Conservation (phyloP, 2,329 filamentous ascomycete species). For the Cytospora piceicola region DNA sequence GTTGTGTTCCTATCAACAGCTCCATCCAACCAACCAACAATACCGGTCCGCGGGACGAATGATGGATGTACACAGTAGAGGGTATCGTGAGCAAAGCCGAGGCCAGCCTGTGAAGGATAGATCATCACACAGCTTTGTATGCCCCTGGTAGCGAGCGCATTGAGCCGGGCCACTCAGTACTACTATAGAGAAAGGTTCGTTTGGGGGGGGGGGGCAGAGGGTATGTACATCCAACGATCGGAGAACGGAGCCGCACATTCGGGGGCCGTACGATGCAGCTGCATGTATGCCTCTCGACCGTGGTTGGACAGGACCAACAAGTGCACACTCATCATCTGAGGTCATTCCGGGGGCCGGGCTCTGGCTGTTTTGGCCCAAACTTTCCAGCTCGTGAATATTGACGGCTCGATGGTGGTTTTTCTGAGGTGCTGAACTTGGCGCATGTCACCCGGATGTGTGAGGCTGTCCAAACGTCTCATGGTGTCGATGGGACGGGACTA, state of each 20-base stretch:
- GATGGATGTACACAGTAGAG: slow-evolving; percentile 5
- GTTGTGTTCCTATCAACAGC: slow-evolving; percentile 19
- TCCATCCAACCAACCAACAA: slow-evolving; percentile 9
- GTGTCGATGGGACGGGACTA: background rate
- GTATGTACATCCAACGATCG: background rate
- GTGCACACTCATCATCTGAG: slow-evolving; percentile 12
- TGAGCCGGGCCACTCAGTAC: background rate
- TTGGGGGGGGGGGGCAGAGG: background rate
- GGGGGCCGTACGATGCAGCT: slow-evolving; percentile 27
- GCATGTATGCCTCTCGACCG: slow-evolving; percentile 12
- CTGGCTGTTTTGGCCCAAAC: background rate
- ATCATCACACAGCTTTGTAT: slow-evolving; percentile 6
- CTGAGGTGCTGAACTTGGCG: background rate
- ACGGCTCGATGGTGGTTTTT: background rate
- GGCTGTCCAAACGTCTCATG: background rate
- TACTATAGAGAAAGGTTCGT: background rate
- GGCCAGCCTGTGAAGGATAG: background rate
- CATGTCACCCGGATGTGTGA: background rate
- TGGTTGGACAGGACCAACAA: slow-evolving; percentile 17
- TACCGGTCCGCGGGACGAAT: slow-evolving; percentile 1
- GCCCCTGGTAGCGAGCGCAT: slow-evolving; percentile 4
- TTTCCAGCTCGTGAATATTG: background rate
- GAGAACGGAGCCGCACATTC: slow-evolving; percentile 19
- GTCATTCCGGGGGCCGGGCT: slow-evolving; percentile 10
- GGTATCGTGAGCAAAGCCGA: slow-evolving; percentile 1